Evolutionary conservation across 1,139 yeast genomes (phyloP).

Genomic region (Geotrichum europaeum): DNA sequence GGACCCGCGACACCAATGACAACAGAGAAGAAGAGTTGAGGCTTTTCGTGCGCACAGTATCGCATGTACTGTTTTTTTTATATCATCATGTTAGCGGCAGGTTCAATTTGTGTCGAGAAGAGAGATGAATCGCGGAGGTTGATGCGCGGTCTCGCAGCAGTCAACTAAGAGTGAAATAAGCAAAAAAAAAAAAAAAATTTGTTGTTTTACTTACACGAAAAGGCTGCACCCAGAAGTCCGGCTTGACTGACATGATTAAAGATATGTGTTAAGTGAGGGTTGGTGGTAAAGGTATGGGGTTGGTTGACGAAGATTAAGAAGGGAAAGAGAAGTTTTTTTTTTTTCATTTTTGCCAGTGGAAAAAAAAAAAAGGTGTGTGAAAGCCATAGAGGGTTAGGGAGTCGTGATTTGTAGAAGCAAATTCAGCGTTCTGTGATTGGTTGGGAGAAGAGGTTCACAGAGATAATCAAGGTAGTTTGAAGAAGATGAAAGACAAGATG

Average conservation of each 20-base stretch:
- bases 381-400: background rate
- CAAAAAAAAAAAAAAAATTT: background rate
- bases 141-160: too few species aligned
- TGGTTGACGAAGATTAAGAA: background rate
- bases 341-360: background rate
- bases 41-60: slow-evolving; percentile 72
- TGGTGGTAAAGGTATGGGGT: background rate
- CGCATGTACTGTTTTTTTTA: slow-evolving; percentile 54
- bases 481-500: too few species aligned
- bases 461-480: background rate
- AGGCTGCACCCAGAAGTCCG: slow-evolving; percentile 18
- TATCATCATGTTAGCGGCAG: background rate
- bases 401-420: background rate
- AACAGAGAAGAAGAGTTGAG: slow-evolving; percentile 69
- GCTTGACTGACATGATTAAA: background rate
- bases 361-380: background rate
- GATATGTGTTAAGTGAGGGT: background rate
- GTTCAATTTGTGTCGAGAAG: background rate
- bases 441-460: background rate
- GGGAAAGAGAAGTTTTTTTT: background rate
- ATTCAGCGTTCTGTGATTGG: background rate
- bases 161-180: background rate
- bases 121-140: too few species aligned
- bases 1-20: slow-evolving; percentile 67
- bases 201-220: slow-evolving; percentile 13